Percentiles rank a stretch among this genome's conserved stretches.
Evolutionary conservation across 768 basidiomycete species (phyloP).

Genomic region (Phaffia tasmanica): DNA sequence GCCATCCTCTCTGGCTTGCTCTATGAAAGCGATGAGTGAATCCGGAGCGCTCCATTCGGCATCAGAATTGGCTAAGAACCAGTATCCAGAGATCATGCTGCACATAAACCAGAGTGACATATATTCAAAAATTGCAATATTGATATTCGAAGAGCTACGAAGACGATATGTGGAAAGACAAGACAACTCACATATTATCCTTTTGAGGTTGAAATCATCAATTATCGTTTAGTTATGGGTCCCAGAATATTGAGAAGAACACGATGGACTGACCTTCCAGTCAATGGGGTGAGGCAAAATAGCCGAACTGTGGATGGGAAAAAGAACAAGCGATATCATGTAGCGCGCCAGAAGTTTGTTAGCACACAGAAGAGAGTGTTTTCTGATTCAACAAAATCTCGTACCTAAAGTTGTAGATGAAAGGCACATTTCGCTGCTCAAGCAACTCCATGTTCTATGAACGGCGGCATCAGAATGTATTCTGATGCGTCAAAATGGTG

Average conservation of each 20-base stretch:
- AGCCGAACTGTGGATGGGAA: conserved; percentile 33
- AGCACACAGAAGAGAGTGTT: conserved; percentile 36
- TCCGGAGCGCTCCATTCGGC: conserved; percentile 49
- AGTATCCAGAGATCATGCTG: conserved; percentile 40
- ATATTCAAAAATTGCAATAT: not conserved
- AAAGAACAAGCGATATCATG: not conserved
- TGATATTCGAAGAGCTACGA: conserved; percentile 2
- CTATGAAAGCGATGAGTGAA: conserved; percentile 48
- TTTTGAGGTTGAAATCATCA: conserved; percentile 28
- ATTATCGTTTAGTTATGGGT: conserved; percentile 51
- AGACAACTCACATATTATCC: conserved; percentile 3
- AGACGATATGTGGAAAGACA: not conserved
- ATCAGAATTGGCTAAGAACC: conserved; percentile 56
- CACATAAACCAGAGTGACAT: too few relatives aligned
- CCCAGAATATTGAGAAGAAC: conserved; percentile 37
- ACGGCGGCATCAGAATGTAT: not conserved
- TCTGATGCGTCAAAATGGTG: not conserved
- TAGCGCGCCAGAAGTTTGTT: conserved; percentile 4
- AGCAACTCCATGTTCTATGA: conserved; percentile 48
- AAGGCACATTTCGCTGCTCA: conserved; percentile 46
- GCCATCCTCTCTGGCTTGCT: conserved; percentile 46
- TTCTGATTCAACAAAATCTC: too few relatives aligned
- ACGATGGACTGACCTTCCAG: conserved; percentile 41
- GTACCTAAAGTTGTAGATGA: conserved; percentile 49
- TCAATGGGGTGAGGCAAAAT: conserved; percentile 62